Conservation (phyloP, 2,329 filamentous ascomycete species). For the Teratosphaeriaceae sp. region DNA sequence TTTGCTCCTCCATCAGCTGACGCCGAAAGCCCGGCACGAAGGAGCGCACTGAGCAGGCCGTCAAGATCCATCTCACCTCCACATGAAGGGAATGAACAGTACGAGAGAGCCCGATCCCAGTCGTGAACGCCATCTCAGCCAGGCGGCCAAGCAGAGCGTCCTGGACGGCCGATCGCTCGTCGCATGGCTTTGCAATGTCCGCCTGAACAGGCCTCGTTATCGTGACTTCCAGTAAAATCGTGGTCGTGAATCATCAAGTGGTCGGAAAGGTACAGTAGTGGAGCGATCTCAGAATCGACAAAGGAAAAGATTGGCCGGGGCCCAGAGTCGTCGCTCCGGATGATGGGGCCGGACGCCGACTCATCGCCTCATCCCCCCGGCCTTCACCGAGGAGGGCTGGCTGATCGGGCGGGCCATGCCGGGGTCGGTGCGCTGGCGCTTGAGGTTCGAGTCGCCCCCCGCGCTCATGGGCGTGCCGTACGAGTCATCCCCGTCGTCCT, state of each 20-base stretch:
- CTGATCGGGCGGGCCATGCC: slow-evolving; percentile 22
- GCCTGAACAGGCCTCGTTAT: slow-evolving; percentile 10
- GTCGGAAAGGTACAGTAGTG: slow-evolving; percentile 15
- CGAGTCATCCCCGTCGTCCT: slow-evolving; percentile 59
- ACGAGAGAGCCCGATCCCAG: slow-evolving; percentile 7
- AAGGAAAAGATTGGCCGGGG: not conserved
- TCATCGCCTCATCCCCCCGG: slow-evolving; percentile 23
- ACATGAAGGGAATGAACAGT: slow-evolving; percentile 9
- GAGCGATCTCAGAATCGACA: no score
- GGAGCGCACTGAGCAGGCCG: not conserved
- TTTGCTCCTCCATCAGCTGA: no score
- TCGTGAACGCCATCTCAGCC: not conserved
- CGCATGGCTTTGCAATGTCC: not conserved
- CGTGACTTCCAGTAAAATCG: slow-evolving; percentile 17
- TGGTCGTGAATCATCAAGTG: slow-evolving; percentile 28
- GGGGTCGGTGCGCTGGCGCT: slow-evolving; percentile 66
- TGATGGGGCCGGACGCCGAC: no score
- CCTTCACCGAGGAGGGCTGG: slow-evolving; percentile 27
- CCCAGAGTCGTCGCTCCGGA: not conserved
- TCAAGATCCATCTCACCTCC: not conserved
- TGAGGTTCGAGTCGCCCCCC: slow-evolving; percentile 58
- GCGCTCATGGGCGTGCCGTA: slow-evolving; percentile 58
- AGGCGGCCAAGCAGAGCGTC: not conserved
- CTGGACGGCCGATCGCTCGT: not conserved
- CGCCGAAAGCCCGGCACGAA: no score